phyloP scores from a whole-genome alignment of 345 rosid species.

The Rhodamnia argentea region DNA sequence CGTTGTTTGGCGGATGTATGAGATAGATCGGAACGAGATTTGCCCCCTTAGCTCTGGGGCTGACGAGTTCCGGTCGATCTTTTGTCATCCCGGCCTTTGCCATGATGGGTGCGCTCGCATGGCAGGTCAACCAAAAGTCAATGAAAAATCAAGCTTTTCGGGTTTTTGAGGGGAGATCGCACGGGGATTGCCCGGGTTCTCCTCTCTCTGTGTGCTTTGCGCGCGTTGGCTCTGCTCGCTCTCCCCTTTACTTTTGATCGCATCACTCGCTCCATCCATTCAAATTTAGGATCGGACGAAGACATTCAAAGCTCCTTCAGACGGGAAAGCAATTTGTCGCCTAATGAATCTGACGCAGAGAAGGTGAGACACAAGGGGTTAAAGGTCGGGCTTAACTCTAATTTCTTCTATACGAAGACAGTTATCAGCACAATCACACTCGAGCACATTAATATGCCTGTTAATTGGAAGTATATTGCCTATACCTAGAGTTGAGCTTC shows the following conservation, averaged over 20 bases:
- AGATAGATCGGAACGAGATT: background rate
- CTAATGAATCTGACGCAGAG: background rate
- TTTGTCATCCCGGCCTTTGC: constrained; percentile 79
- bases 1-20: background rate
- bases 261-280: background rate
- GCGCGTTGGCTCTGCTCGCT: background rate
- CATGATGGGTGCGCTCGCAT: constrained; percentile 95
- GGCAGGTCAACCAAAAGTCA: constrained; percentile 60
- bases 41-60: background rate
- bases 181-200: constrained; percentile 80
- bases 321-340: background rate
- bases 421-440: background rate
- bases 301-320: background rate
- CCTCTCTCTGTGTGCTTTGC: constrained; percentile 19
- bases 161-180: constrained; percentile 69
- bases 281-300: background rate
- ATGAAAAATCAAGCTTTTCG: constrained; percentile 30
- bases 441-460: background rate
- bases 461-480: background rate
- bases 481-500: background rate
- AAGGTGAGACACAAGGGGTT: background rate
- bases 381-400: background rate
- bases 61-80: constrained; percentile 22
- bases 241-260: background rate
- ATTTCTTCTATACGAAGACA: background rate